Base-by-base conservation (phyloP, 2,329 filamentous ascomycete genomes). In the Sclerotinia glacialis region DNA sequence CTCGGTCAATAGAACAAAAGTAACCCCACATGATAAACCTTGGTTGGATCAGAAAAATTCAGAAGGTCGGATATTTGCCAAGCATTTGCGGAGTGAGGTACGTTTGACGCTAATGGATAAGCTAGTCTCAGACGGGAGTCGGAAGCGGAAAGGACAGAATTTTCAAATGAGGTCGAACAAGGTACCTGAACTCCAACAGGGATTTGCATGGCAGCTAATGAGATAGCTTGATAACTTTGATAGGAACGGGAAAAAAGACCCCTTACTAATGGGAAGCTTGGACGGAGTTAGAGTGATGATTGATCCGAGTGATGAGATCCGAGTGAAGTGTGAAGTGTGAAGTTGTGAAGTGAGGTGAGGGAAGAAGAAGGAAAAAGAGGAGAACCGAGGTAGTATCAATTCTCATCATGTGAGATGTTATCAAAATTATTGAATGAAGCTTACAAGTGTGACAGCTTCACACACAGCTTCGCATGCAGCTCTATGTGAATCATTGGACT, bases 261-360 rank as follows among this genome's bases (percentile, higher is more conserved):
- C 31, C 34, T 56, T 56, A 26, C 34, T 42, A 40, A 40, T 40
- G 26, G 21, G 42, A 59, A 59, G 56, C 56, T 47, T 59, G 56
- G 56, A 16, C 31, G 12, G 18, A 16, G 37, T 58, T n/a, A n/a
- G n/a, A n/a, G n/a, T n/a, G n/a, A n/a, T n/a, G n/a, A n/a, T n/a
- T n/a, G n/a, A n/a, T n/a, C n/a, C n/a, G 55, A 58, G 26, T 28
- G 34, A 16, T 23, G 50, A 47, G 9, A 7, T 40, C 4, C 4
- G 28, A 28, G 28, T 28, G 28, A 28, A 28, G 28, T 28, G 28
- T 28, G 28, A 28, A 26, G 11, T 4, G n/a, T 50, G n/a, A n/a
- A n/a, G n/a, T n/a, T n/a, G n/a, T n/a, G n/a, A n/a, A n/a, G 26
- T 8, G 37, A 28, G 11, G 18, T 53, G 50, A 53, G 46, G 8